These are phyloP conservation scores for Betula pendula DNA, from an alignment of 306 rosid species.

Conservation along the genomic window DNA sequence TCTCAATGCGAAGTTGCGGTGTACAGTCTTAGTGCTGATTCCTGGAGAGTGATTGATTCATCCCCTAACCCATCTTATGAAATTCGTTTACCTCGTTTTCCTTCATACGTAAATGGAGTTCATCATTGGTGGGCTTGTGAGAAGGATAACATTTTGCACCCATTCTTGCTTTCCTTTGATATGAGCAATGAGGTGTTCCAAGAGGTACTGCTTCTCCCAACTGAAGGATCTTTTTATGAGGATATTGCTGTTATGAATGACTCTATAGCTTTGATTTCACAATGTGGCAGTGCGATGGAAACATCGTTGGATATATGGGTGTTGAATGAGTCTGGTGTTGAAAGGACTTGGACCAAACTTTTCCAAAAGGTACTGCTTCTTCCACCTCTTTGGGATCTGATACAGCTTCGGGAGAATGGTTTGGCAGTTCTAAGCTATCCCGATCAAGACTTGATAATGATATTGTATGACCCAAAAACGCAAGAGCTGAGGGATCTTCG, in stretches of 20 bases:
- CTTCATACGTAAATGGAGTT: not conserved
- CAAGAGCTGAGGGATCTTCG: too few relatives aligned
- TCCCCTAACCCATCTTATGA: not conserved
- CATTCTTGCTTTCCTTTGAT: not conserved
- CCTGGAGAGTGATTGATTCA: not conserved
- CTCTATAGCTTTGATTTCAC: not conserved
- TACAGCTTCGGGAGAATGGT: too few relatives aligned
- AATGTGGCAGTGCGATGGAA: not conserved
- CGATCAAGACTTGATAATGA: too few relatives aligned
- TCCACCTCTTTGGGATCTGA: too few relatives aligned
- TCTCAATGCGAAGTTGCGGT: not conserved
- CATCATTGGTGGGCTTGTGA: not conserved
- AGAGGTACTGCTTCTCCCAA: not conserved
- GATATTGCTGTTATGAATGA: not conserved
- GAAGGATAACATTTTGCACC: not conserved
- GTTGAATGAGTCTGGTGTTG: not conserved
- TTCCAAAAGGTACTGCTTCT: not conserved
- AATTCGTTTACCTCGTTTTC: not conserved
- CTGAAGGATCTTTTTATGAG: not conserved
- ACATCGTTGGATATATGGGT: not conserved
- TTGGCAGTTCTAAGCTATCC: not conserved
- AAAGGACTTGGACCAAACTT: too few relatives aligned
- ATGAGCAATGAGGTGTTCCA: not conserved
- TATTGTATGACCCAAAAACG: too few relatives aligned
- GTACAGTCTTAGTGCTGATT: not conserved